Base-by-base conservation (phyloP, 2,329 filamentous ascomycete genomes). In the Sarocladium brachiariae region DNA sequence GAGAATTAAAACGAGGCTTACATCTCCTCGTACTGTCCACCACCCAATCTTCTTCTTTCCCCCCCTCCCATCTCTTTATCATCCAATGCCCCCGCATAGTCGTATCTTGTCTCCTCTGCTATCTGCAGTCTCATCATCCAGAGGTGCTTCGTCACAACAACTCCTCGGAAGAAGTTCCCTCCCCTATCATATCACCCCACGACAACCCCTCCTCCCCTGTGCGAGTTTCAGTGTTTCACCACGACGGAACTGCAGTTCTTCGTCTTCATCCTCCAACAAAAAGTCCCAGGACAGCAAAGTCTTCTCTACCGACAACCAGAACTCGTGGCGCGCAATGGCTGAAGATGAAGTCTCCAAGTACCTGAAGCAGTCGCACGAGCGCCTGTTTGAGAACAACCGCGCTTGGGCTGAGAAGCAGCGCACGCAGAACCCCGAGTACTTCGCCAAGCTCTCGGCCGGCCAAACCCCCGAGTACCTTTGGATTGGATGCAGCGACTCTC, bases 401-500 rank as follows among this genome's bases (percentile, higher is more conserved):
- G 70, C 72, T 50, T 88, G 84, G 84, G 83, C 83, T 11, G 73
- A 73, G 43, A 67, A 77, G 55, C 81, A 84, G 70, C 68, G 60
- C 57, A 64, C 67, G 55, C 71, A 73, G 54, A 81, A 88, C 66
- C 81, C 83, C 3, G 70, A 76, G 9, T 87, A 83, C 71, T 88
- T 88, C 66, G 65, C 68, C 49, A 78, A 82, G 63, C 75, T 88
- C 54, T 69, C 75, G 18, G 77, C 76, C 8, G 84, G 84, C 41
- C 84, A 88, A 69, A 70, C 69, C 14, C 84, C 84, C 51, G 82
- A 87, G 61, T 87, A 87, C 66, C 77, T 88, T 50, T 96, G 89
- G 88, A 88, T 96, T 63, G 90, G 91, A 46, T 96, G 90, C 76
- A 86, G 86, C 68, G 90, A 96, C 74, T 89, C 84, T 35, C 87